Evolutionary conservation across 768 basidiomycete species (phyloP).

Genomic region (Termitomyces sp.): DNA sequence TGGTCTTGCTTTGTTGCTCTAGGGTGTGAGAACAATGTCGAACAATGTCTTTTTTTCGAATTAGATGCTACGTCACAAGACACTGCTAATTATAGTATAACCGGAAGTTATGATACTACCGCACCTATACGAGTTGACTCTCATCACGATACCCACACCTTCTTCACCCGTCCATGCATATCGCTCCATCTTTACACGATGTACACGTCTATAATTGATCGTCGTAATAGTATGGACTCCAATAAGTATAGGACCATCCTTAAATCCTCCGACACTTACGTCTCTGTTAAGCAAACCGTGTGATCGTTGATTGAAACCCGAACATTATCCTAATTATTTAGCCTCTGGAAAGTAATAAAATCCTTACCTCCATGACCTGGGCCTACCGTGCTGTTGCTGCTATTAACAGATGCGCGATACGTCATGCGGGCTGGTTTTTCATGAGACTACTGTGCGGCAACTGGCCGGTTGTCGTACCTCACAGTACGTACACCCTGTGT

Average conservation of each 20-base stretch:
- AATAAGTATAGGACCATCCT: background rate
- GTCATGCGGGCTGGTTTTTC: too few species aligned
- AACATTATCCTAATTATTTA: background rate
- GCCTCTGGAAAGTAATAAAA: too few species aligned
- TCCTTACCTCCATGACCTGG: too few species aligned
- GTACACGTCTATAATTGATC: conserved; percentile 1
- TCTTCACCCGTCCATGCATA: background rate
- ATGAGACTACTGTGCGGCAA: background rate
- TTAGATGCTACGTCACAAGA: conserved; percentile 8
- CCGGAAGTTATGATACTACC: conserved; percentile 4
- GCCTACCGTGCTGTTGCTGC: background rate
- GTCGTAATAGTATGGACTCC: background rate
- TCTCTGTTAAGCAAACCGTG: too few species aligned
- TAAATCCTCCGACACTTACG: background rate
- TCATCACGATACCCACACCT: conserved; percentile 9
- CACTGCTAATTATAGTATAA: conserved; percentile 5
- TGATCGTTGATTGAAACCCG: background rate
- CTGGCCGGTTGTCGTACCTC: background rate
- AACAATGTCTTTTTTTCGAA: background rate
- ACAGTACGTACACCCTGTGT: too few species aligned
- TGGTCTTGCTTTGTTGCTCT: conserved; percentile 13
- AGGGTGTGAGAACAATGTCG: background rate
- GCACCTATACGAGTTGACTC: background rate
- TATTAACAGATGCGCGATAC: background rate
- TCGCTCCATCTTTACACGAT: background rate